Conservation (phyloP, 768 basidiomycete species). For the Amanita jacksonii region DNA sequence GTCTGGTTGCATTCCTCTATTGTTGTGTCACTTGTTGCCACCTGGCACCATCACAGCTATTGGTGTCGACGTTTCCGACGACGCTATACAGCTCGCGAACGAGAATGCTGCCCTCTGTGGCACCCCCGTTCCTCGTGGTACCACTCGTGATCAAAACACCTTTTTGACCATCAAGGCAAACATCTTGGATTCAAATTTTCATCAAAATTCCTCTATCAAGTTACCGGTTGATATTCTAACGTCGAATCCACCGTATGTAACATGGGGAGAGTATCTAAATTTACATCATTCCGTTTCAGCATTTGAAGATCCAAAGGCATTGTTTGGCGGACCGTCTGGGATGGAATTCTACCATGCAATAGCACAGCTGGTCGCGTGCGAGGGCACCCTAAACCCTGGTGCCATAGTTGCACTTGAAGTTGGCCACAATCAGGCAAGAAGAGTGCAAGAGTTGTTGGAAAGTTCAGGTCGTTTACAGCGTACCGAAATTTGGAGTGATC, state of each 20-base stretch:
- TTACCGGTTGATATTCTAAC: slow-evolving; percentile 71
- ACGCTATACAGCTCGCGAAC: slow-evolving; percentile 43
- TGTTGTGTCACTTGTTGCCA: slow-evolving; percentile 63
- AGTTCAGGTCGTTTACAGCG: slow-evolving; percentile 32
- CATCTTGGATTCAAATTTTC: slow-evolving; percentile 39
- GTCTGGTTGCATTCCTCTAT: slow-evolving; percentile 82
- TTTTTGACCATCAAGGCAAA: slow-evolving; percentile 30
- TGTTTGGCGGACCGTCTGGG: slow-evolving; percentile 61
- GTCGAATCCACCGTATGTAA: slow-evolving; percentile 83
- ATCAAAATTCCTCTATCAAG: slow-evolving; percentile 20
- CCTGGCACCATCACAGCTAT: slow-evolving; percentile 42
- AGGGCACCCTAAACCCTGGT: slow-evolving; percentile 40
- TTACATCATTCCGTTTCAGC: slow-evolving; percentile 63
- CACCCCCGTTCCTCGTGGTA: slow-evolving; percentile 21
- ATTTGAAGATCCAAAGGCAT: slow-evolving; percentile 75
- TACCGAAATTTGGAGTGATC: slow-evolving; percentile 71
- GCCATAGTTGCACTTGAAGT: slow-evolving; percentile 73
- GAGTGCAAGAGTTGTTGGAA: slow-evolving; percentile 50
- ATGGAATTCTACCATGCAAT: slow-evolving; percentile 68
- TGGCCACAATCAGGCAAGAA: slow-evolving; percentile 59
- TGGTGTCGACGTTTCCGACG: slow-evolving; percentile 59
- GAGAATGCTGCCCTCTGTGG: slow-evolving; percentile 38
- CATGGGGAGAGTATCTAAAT: slow-evolving; percentile 48
- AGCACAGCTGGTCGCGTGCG: slow-evolving; percentile 42
- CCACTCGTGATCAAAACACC: slow-evolving; percentile 23